Conservation (phyloP, 2,329 filamentous ascomycete genomes). For the Epichloe hybrida region DNA sequence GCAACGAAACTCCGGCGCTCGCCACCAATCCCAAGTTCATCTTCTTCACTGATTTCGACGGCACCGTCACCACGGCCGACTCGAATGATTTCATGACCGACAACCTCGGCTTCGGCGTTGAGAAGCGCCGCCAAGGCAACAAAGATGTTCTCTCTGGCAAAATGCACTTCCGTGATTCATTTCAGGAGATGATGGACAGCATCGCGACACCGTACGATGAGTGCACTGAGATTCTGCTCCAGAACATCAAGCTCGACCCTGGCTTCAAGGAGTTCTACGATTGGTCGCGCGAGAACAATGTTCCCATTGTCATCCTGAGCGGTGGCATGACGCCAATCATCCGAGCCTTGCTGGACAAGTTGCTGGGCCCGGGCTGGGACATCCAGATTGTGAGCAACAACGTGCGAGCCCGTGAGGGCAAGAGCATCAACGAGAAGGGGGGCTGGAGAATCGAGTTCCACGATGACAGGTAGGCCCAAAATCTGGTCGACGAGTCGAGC, state of each 20-base stretch:
- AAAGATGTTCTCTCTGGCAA: conserved; percentile 58
- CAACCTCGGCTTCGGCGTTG: conserved; percentile 71
- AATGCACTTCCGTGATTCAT: conserved; percentile 69
- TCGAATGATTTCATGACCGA: conserved; percentile 68
- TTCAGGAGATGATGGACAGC: conserved; percentile 85
- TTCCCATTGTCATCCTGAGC: conserved; percentile 84
- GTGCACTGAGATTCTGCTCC: conserved; percentile 64
- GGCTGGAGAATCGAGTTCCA: conserved; percentile 86
- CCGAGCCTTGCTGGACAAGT: conserved; percentile 61
- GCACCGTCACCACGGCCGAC: conserved; percentile 70
- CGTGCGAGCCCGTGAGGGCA: conserved; percentile 48
- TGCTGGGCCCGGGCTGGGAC: conserved; percentile 63
- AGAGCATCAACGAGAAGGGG: conserved; percentile 62
- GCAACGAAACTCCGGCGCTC: conserved; percentile 40
- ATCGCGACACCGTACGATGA: conserved; percentile 67
- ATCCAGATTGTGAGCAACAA: conserved; percentile 89
- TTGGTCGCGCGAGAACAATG: conserved; percentile 68
- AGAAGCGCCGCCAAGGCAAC: conserved; percentile 60
- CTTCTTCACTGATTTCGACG: conserved; percentile 99
- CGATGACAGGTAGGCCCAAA: conserved; percentile 54
- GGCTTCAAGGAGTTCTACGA: conserved; percentile 77
- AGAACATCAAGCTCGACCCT: conserved; percentile 81
- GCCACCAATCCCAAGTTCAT: conserved; percentile 70
- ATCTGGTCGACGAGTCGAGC: background rate
- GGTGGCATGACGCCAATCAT: conserved; percentile 92